Conservation (phyloP, 257 asterid species). For the Solanum chilense region DNA sequence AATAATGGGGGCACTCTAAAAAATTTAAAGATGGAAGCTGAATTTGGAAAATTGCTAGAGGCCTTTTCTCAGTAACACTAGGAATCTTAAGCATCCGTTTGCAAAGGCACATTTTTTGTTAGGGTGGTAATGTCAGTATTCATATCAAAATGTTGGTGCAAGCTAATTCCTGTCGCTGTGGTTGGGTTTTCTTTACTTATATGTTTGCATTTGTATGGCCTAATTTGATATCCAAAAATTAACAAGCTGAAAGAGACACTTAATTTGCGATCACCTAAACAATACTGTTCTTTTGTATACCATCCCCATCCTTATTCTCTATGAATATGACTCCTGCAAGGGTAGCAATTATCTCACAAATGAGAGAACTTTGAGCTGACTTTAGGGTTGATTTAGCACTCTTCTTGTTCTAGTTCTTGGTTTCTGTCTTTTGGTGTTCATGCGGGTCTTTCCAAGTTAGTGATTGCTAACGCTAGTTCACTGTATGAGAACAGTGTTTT, state of each 20-base stretch:
- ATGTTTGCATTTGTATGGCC: background rate
- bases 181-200: background rate
- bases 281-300: background rate
- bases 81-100: background rate
- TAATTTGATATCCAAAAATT: background rate
- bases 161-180: background rate
- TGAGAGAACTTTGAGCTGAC: background rate
- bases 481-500: background rate
- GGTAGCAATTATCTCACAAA: background rate
- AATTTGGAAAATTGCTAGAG: background rate
- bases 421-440: background rate
- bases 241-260: background rate
- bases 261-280: background rate
- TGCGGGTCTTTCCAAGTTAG: background rate
- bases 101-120: background rate
- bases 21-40: background rate
- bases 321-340: background rate
- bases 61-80: background rate
- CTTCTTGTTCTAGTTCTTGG: background rate
- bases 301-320: background rate
- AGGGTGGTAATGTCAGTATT: background rate
- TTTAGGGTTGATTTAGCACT: background rate
- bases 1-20: background rate
- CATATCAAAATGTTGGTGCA: background rate
- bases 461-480: background rate